Evolutionary conservation across 2,329 filamentous ascomycete genomes (phyloP), one percentile per base, ranked within the genome.

Genomic region (Penicillium palitans): DNA sequence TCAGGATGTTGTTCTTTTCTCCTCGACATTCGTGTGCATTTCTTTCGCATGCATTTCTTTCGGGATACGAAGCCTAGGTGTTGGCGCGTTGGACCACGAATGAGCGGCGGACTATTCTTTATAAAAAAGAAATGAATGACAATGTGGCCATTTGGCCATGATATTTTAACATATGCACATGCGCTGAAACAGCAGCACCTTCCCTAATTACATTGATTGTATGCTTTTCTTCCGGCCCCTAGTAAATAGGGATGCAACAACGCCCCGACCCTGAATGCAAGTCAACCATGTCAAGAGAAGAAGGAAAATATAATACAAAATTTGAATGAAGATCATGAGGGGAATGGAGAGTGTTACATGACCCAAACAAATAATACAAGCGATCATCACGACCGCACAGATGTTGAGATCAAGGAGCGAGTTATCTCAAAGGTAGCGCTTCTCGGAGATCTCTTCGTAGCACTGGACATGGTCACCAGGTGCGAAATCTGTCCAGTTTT

Each of bases 401-500:
- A 52, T 39, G 2, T n/a, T 24, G 19, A 50, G 15, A 25, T n/a
- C 33, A 33, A n/a, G 6, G 13, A 35, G 42, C 27, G 5, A 42
- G 17, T 19, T 25, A 55, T 45, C 59, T 68, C 60, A 78, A 33
- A 80, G 71, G 52, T 69, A 79, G 68, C 91, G 83, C 81, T 89
- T 89, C 77, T 95, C 90, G 56, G 76, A 78, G 19, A 87, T 83
- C 76, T 93, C 89, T 70, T 96, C 91, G 70, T 93, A 96, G 35
- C 87, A 88, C 79, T 98, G 95, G 61, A 99, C 84, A 73, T 88
- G 85, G 76, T 99, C 95, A 29, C 93, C 95, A 15, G 86, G 80
- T 69, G 88, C 74, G 72, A 98, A 89, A 24, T 86, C 89, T 48
- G 89, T 82, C 86, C 91, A 99, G 33, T 81, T 83, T 3, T 89